Percentiles rank a stretch among this genome's conserved stretches.
Conservation (phyloP, 2,329 filamentous ascomycete genomes). For the Magnaporthiopsis incrustans region DNA sequence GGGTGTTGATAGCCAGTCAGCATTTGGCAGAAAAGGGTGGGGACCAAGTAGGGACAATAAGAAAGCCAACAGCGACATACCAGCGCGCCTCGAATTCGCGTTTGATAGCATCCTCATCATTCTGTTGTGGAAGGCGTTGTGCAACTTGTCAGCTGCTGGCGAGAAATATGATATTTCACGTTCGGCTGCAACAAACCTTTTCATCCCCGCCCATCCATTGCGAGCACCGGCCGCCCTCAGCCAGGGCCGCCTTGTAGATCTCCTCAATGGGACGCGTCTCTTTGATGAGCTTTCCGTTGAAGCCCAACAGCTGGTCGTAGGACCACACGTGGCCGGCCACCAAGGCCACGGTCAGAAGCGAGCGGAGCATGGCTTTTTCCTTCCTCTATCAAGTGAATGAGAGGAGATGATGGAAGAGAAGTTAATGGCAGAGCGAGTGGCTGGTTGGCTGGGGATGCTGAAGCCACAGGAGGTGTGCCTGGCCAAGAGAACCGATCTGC, state of each 20-base stretch:
- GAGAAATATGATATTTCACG: too few relatives aligned
- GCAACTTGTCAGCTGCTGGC: too few relatives aligned
- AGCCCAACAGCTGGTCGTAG: slow-evolving; percentile 3
- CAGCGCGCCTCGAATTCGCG: slow-evolving; percentile 36
- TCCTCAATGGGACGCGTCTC: slow-evolving; percentile 33
- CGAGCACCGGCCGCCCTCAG: slow-evolving; percentile 37
- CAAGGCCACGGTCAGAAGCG: not conserved
- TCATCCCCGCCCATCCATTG: slow-evolving; percentile 39
- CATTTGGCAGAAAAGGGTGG: too few relatives aligned
- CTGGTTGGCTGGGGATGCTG: not conserved
- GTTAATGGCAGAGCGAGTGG: not conserved
- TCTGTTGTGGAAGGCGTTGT: too few relatives aligned
- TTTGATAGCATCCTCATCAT: slow-evolving; percentile 31
- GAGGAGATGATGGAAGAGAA: not conserved
- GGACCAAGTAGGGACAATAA: not conserved
- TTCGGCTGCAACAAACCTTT: not conserved
- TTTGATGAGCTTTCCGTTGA: slow-evolving; percentile 11
- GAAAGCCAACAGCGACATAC: not conserved
- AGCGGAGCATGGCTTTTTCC: slow-evolving; percentile 1
- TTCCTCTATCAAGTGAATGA: not conserved
- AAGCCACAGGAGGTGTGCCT: not conserved
- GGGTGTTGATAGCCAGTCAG: not conserved
- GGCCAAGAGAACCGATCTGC: not conserved
- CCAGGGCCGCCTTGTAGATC: slow-evolving; percentile 39
- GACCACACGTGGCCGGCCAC: not conserved